Evolutionary conservation across 1,284 basidiomycete genomes (phyloP).

Genomic region (Tylopilus sp.): DNA sequence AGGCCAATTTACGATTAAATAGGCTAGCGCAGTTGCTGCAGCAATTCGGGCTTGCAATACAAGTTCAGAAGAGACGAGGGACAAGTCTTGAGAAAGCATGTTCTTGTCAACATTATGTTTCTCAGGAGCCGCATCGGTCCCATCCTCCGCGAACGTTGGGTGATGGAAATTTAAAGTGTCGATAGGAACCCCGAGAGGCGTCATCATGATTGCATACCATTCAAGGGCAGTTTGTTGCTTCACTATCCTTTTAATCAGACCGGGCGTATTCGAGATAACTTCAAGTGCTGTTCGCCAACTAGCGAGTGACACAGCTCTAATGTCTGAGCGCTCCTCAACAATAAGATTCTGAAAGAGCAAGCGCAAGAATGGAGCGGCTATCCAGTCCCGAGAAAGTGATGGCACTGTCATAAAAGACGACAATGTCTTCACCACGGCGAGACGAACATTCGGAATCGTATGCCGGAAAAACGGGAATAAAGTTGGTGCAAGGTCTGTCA

Average conservation of each 20-base stretch:
- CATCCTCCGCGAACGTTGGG: conserved; percentile 48
- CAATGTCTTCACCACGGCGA: conserved; percentile 90
- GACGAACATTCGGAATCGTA: conserved; percentile 90
- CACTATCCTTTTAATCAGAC: conserved; percentile 50
- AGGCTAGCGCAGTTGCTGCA: conserved; percentile 77
- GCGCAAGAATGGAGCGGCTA: conserved; percentile 72
- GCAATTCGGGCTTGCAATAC: conserved; percentile 83
- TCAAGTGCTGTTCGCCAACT: conserved; percentile 77
- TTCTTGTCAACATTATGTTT: conserved; percentile 96
- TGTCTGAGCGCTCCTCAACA: conserved; percentile 85
- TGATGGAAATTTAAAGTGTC: conserved; percentile 73
- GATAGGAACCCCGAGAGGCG: conserved; percentile 82
- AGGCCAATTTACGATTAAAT: conserved; percentile 69
- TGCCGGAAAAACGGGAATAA: conserved; percentile 98
- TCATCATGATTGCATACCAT: conserved; percentile 91
- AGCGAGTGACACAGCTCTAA: conserved; percentile 74
- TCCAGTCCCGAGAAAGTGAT: conserved; percentile 80
- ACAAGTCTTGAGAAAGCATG: conserved; percentile 89
- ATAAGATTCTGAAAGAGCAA: conserved; percentile 94
- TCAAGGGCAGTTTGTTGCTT: conserved; percentile 57
- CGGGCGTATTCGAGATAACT: conserved; percentile 45
- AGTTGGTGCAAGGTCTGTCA: conserved; percentile 79
- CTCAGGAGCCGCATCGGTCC: conserved; percentile 46
- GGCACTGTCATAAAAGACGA: conserved; percentile 81
- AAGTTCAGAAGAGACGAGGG: conserved; percentile 76